phyloP scores from a whole-genome alignment of 2,329 filamentous ascomycete genomes.

The Dactylella cylindrospora region DNA sequence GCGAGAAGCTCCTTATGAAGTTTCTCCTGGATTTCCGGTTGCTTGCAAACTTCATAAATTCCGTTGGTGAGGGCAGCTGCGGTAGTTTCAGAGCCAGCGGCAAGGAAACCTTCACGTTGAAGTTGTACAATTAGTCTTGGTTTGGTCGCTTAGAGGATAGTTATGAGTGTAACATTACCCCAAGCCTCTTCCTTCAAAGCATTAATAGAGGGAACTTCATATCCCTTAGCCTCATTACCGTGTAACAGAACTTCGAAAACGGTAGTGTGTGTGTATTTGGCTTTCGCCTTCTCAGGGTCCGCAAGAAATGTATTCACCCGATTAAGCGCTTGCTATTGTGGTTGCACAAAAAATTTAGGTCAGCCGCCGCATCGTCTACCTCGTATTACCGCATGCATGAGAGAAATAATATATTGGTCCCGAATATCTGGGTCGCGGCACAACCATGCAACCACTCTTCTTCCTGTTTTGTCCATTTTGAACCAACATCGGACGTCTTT shows the following conservation, averaged over 20 bases:
- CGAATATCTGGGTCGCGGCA: no score
- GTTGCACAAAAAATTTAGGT: background rate
- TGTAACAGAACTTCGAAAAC: conserved; percentile 52
- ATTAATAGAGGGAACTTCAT: conserved; percentile 35
- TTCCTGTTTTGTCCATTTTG: no score
- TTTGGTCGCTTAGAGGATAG: conserved; percentile 54
- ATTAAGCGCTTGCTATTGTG: conserved; percentile 31
- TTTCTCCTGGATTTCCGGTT: conserved; percentile 50
- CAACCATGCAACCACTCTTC: no score
- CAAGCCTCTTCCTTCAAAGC: conserved; percentile 46
- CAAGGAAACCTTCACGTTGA: conserved; percentile 55
- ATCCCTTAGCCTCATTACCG: conserved; percentile 45
- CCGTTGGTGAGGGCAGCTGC: conserved; percentile 54
- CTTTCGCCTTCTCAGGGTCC: conserved; percentile 45
- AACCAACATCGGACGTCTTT: no score
- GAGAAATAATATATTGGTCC: no score
- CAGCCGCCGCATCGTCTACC: no score
- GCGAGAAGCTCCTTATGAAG: conserved; percentile 53
- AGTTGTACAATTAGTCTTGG: background rate
- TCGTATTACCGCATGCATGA: no score
- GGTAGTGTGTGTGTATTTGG: conserved; percentile 50
- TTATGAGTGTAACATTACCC: conserved; percentile 35
- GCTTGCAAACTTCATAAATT: conserved; percentile 53
- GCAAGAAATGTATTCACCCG: conserved; percentile 23
- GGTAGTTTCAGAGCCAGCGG: conserved; percentile 56